Percentiles rank a stretch among this genome's conserved stretches.
Conservation (phyloP, 768 basidiomycete species). For the Amanita muscaria region DNA sequence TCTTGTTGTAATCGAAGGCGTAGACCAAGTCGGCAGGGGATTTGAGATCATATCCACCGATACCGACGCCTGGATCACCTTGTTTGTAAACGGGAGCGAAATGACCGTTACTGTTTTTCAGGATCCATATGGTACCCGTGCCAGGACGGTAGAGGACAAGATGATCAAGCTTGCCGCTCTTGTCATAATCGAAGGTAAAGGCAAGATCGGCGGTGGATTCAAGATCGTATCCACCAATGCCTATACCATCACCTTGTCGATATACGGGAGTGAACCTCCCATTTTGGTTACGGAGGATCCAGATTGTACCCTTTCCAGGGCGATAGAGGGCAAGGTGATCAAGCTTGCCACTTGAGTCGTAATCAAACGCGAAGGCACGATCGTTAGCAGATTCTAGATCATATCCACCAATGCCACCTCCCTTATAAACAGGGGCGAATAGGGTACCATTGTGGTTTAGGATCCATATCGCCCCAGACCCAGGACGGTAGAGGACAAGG, state of each 20-base stretch:
- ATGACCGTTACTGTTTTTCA: constrained; percentile 7
- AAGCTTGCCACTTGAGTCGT: constrained; percentile 3
- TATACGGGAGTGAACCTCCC: constrained; percentile 2
- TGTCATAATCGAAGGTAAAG: constrained; percentile 11
- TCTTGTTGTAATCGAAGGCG: constrained; percentile 10
- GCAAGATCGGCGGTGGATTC: constrained; percentile 6
- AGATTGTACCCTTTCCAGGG: not conserved
- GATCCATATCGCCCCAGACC: constrained; percentile 1
- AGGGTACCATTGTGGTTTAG: not conserved
- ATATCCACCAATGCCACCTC: constrained; percentile 3
- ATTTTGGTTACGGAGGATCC: constrained; percentile 3
- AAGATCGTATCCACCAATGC: constrained; percentile 10
- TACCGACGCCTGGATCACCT: constrained; percentile 4
- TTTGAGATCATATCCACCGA: constrained; percentile 11
- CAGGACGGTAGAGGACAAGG: constrained; percentile 2
- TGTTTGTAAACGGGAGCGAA: constrained; percentile 4
- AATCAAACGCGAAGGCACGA: not conserved
- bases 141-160: constrained; percentile 10
- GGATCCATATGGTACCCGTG: constrained; percentile 9
- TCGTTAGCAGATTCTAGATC: constrained; percentile 1
- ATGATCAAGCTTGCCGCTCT: constrained; percentile 11
- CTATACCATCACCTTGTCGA: not conserved
- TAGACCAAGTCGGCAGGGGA: constrained; percentile 10
- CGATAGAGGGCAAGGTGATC: constrained; percentile 1
- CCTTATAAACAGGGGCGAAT: constrained; percentile 1